These are phyloP conservation scores for Carex pumila DNA, from an alignment of 176 grass and related monocot species.

Conservation along the genomic window DNA sequence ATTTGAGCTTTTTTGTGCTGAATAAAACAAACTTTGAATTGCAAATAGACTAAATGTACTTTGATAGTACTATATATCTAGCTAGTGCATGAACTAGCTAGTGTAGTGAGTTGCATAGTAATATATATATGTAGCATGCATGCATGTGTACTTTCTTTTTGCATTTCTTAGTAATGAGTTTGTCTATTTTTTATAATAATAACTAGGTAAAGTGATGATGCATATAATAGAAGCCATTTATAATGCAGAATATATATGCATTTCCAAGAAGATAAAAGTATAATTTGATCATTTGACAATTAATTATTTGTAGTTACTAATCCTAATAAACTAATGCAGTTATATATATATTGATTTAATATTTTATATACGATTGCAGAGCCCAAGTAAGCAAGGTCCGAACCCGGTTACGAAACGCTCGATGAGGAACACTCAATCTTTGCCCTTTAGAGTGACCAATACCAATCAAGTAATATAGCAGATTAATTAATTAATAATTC, in stretches of 20 bases:
- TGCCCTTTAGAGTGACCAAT: constrained; percentile 15
- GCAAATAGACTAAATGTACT: not conserved
- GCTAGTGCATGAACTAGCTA: not conserved
- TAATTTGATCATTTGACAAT: not conserved
- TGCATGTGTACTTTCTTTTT: not conserved
- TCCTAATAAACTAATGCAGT: not conserved
- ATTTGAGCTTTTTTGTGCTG: not conserved
- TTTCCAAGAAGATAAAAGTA: not conserved
- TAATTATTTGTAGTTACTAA: not conserved
- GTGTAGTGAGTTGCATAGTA: not conserved
- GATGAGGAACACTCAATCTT: not conserved
- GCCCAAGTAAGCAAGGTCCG: not conserved
- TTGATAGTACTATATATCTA: not conserved
- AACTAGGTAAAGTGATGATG: not conserved
- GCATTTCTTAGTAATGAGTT: not conserved
- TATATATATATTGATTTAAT: not conserved
- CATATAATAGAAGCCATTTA: not conserved
- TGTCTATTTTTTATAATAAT: no score
- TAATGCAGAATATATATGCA: not conserved
- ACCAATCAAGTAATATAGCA: not conserved
- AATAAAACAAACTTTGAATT: constrained; percentile 12
- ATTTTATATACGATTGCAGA: not conserved
- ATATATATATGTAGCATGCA: not conserved
- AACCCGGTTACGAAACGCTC: not conserved
- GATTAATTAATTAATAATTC: not conserved